These are phyloP conservation scores for Colletotrichum gloeosporioides DNA, from an alignment of 2,329 filamentous ascomycete species.

Conservation along the genomic window DNA sequence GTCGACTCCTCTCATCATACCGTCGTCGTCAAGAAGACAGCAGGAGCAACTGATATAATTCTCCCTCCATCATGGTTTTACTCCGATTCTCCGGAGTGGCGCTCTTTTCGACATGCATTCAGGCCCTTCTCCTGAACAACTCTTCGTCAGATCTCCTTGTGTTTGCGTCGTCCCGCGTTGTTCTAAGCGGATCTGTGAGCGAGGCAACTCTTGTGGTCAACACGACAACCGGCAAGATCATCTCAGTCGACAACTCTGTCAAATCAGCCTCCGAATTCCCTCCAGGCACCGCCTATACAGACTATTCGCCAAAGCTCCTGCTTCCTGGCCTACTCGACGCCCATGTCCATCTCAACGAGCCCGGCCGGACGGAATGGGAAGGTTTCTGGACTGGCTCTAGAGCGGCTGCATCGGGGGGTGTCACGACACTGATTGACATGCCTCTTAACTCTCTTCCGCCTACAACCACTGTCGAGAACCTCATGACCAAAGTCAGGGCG, in stretches of 20 bases:
- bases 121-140: neutral
- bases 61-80: neutral
- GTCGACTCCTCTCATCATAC: neutral
- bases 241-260: constrained; percentile 74
- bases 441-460: constrained; percentile 96
- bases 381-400: constrained; percentile 95
- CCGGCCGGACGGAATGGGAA: constrained; percentile 97
- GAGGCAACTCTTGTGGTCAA: constrained; percentile 81
- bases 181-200: neutral
- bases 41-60: neutral
- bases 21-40: neutral
- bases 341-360: constrained; percentile 97
- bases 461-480: constrained; percentile 83
- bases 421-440: constrained; percentile 98
- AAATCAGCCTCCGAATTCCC: constrained; percentile 79
- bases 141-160: neutral
- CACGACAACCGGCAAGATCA: constrained; percentile 80
- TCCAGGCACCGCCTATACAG: constrained; percentile 72
- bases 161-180: neutral
- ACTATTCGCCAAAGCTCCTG: constrained; percentile 85
- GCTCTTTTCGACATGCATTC: neutral
- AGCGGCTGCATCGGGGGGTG: constrained; percentile 92
- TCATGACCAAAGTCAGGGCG: constrained; percentile 85
- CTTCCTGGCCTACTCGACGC: constrained; percentile 94
- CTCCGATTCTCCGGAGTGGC: neutral